Percentiles rank a stretch among this genome's conserved stretches.
phyloP scores from a whole-genome alignment of 148 eudicot genomes.

The Silene uniflora region DNA sequence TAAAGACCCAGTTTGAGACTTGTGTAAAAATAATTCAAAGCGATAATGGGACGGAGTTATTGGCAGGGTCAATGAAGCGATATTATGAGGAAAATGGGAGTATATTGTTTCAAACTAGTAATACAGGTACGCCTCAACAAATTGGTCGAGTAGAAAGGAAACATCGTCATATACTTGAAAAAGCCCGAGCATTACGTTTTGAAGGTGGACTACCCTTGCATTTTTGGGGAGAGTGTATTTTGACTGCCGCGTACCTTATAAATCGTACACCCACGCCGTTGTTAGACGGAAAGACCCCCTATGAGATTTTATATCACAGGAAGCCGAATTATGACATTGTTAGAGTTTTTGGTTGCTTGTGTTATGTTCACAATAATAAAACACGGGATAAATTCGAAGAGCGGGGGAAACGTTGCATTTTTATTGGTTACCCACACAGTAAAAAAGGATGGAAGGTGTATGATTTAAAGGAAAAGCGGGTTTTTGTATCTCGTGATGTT shows the following conservation, averaged over 20 bases:
- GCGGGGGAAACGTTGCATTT: constrained; percentile 3
- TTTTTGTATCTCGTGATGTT: background rate
- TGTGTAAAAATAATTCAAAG: background rate
- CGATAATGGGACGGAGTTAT: no score
- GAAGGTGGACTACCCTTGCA: background rate
- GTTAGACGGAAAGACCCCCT: background rate
- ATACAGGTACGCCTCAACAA: no score
- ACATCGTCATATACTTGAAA: constrained; percentile 5
- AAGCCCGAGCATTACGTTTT: background rate
- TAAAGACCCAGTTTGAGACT: background rate
- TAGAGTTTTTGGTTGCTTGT: background rate
- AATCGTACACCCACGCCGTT: constrained; percentile 5
- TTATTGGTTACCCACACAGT: background rate
- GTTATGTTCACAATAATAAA: background rate
- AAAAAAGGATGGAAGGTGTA: constrained; percentile 7
- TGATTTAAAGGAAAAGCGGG: background rate
- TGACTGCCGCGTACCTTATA: background rate
- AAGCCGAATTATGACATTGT: background rate
- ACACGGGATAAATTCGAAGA: background rate
- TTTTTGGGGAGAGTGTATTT: background rate
- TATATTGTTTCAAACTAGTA: no score
- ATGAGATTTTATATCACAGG: background rate
- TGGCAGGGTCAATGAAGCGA: no score
- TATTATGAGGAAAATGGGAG: no score
- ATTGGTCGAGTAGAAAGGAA: background rate